Conservation (phyloP, 768 basidiomycete genomes). For the Russula sp. region DNA sequence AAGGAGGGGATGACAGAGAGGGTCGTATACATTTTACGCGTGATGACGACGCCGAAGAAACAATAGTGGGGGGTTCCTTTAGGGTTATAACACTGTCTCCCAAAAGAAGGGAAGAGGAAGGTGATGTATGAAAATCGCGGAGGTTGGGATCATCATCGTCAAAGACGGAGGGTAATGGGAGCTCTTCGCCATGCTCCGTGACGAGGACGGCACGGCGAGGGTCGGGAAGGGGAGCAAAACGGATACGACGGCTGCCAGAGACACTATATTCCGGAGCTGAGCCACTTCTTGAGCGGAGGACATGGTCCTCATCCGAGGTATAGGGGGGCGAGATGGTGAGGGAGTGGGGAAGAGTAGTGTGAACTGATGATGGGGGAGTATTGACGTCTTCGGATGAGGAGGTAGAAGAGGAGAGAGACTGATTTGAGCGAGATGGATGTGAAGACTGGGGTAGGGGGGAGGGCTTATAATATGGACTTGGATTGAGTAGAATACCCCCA, state of each 20-base stretch:
- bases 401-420: conserved; percentile 13
- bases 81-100: conserved; percentile 3
- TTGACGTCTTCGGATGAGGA: conserved; percentile 13
- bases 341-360: conserved; percentile 2
- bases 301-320: conserved; percentile 10
- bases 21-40: background rate
- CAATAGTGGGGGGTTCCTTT: background rate
- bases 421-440: conserved; percentile 7
- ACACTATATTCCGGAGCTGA: background rate
- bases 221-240: conserved; percentile 83
- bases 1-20: background rate
- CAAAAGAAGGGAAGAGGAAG: conserved; percentile 18
- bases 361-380: conserved; percentile 7
- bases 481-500: conserved; percentile 10
- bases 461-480: background rate
- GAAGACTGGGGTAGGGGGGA: conserved; percentile 1
- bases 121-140: conserved; percentile 14
- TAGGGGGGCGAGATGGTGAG: conserved; percentile 7
- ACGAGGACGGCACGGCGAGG: conserved; percentile 47
- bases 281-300: background rate
- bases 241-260: conserved; percentile 38
- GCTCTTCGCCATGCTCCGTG: conserved; percentile 37
- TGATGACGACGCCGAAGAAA: background rate
- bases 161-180: conserved; percentile 30
- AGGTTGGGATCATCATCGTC: conserved; percentile 26